Conservation (phyloP, 768 basidiomycete genomes). For the Pisolithus orientalis region DNA sequence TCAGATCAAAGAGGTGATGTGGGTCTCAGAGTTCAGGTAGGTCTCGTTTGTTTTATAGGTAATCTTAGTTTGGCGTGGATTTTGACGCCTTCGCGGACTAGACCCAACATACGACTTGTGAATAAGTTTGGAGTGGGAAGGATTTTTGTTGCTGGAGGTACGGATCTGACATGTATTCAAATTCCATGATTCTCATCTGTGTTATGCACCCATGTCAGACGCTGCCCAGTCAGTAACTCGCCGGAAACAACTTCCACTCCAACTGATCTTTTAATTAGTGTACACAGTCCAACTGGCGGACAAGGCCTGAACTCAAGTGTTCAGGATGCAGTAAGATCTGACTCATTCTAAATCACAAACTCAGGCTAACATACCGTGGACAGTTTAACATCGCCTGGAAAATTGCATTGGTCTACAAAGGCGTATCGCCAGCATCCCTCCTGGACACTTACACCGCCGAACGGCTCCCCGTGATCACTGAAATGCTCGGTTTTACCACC, state of each 20-base stretch:
- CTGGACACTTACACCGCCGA: constrained; percentile 39
- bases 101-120: background rate
- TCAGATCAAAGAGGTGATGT: constrained; percentile 14
- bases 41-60: background rate
- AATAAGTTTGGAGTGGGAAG: background rate
- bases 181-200: background rate
- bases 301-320: constrained; percentile 21
- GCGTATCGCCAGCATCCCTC: constrained; percentile 28
- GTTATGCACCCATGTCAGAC: constrained; percentile 24
- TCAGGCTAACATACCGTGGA: background rate
- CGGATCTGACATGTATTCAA: background rate
- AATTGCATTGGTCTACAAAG: constrained; percentile 35
- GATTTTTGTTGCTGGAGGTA: constrained; percentile 44
- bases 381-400: constrained; percentile 44
- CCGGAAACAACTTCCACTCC: background rate
- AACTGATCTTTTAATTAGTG: background rate
- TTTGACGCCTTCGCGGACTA: background rate
- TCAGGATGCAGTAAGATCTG: constrained; percentile 4
- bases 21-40: constrained; percentile 24
- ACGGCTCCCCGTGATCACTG: constrained; percentile 39
- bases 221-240: constrained; percentile 33
- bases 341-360: background rate
- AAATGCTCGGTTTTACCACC: constrained; percentile 39
- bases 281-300: constrained; percentile 39
- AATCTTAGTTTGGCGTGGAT: too few relatives aligned